Evolutionary conservation across 140 eudicot species (phyloP), one percentile per base, ranked within the genome.

Genomic region (Stevia rebaudiana): DNA sequence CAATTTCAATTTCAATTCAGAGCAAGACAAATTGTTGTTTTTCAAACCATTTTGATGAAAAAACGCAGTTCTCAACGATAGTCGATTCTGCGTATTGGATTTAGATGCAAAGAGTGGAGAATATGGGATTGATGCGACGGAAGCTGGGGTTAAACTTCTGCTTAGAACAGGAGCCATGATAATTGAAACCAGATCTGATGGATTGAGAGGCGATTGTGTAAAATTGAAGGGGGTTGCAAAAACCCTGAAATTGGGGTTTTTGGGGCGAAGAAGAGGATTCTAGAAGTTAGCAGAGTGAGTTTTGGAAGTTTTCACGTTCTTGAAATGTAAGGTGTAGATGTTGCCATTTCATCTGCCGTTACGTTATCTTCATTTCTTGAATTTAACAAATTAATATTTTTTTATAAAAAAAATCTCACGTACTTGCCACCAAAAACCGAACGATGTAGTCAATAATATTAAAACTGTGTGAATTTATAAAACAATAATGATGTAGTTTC

Each of bases 151-250:
- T 44, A 92, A 51, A 58, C 82, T 78, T 75, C 95, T 76, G 82
- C 84, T 92, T 6, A 85, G 51, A 11, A 74, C 95, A 56, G 96
- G 98, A 17, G 96, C 95, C 98, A 92, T 91, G 54, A 57, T 35
- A 1, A 8, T 54, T 62, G 60, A 57, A 24, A 49, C 68, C 15
- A 12, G 33, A 19, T 62, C 37, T 42, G 44, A 5, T 65, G 71
- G 19, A 39, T 40, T 62, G 55, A 22, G 21, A 39, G 61, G 47
- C 21, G 44, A n/a, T 58, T 8, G 66, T 31, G 5, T 3, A 6
- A 31, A 56, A 31, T 7, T 56, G 16, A 55, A 30, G 63, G 24
- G 42, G 43, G 60, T 11, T 46, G 63, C 48, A 60, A 76, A 86
- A 82, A 69, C 86, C 87, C 82, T 66, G 10, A 16, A 50, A 50